Percentiles rank a stretch among this genome's conserved stretches.
Evolutionary conservation across 2,329 filamentous ascomycete species (phyloP).

Genomic region (Penicillium sp.): DNA sequence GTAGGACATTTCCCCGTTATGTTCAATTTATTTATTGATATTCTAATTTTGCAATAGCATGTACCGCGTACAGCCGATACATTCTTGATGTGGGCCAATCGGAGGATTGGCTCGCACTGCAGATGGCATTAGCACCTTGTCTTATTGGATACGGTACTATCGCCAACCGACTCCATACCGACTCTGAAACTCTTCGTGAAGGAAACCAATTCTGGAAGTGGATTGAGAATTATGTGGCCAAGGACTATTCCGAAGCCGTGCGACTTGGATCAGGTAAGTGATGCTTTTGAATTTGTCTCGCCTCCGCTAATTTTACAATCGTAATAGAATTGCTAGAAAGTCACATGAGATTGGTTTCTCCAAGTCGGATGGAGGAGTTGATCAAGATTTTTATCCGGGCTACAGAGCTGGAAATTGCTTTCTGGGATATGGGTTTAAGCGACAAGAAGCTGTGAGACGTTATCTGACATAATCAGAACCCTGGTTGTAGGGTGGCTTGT

Average conservation of each 20-base stretch:
- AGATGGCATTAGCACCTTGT: constrained; percentile 81
- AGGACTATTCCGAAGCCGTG: constrained; percentile 74
- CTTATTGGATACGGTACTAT: constrained; percentile 85
- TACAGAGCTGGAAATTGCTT: constrained; percentile 74
- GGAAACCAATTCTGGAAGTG: constrained; percentile 81
- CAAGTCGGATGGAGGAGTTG: constrained; percentile 74
- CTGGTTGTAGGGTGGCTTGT: neutral
- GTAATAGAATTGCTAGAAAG: constrained; percentile 68
- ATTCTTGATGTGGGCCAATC: constrained; percentile 85
- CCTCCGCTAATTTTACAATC: neutral
- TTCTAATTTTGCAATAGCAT: constrained; percentile 49
- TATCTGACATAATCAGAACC: neutral
- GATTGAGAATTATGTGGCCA: constrained; percentile 84
- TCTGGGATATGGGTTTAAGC: constrained; percentile 67
- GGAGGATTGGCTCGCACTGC: constrained; percentile 82
- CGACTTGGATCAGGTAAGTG: constrained; percentile 64
- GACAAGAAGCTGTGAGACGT: constrained; percentile 16
- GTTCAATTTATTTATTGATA: neutral
- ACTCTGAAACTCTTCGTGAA: constrained; percentile 58
- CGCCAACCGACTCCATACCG: constrained; percentile 66
- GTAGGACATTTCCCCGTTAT: constrained; percentile 40
- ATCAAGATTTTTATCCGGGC: constrained; percentile 81
- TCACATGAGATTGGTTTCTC: constrained; percentile 69
- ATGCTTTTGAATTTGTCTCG: neutral
- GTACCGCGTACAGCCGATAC: constrained; percentile 79